These are phyloP conservation scores for Zygotorulaspora danielsina DNA, from an alignment of 805 yeast species.

Conservation along the genomic window DNA sequence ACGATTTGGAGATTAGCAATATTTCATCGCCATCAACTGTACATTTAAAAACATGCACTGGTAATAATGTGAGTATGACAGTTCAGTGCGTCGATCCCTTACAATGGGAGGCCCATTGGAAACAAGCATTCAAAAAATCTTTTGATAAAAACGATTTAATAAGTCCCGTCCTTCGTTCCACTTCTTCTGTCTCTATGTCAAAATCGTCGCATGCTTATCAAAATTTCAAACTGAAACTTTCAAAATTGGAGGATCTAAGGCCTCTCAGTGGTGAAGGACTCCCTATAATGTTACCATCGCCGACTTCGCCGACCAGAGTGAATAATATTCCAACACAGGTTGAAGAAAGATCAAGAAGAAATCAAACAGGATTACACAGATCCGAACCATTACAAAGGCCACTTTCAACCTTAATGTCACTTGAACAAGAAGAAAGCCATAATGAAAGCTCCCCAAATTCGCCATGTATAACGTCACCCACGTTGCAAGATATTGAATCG, in stretches of 20 bases:
- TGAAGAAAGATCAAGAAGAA: background rate
- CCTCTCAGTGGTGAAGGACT: conserved; percentile 15
- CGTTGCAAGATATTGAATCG: conserved; percentile 24
- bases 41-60: conserved; percentile 21
- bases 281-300: conserved; percentile 13
- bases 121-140: conserved; percentile 14
- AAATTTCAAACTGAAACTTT: conserved; percentile 18
- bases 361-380: conserved; percentile 14
- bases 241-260: conserved; percentile 16
- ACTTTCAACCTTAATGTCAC: conserved; percentile 13
- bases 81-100: conserved; percentile 23
- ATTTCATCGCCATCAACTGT: conserved; percentile 9
- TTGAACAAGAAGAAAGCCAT: conserved; percentile 3
- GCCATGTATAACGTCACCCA: conserved; percentile 5
- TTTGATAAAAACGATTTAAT: conserved; percentile 14
- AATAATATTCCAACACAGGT: background rate
- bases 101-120: conserved; percentile 31
- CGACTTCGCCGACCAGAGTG: background rate
- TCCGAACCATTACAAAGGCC: conserved; percentile 22
- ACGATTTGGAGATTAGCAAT: conserved; percentile 21
- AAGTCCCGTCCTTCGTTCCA: conserved; percentile 6
- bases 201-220: conserved; percentile 18
- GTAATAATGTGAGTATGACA: conserved; percentile 20
- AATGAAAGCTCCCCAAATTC: background rate
- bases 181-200: conserved; percentile 13